Conservation (phyloP, 192 early-diverging fungal genomes). For the Gaertneriomyces semiglobifer region DNA sequence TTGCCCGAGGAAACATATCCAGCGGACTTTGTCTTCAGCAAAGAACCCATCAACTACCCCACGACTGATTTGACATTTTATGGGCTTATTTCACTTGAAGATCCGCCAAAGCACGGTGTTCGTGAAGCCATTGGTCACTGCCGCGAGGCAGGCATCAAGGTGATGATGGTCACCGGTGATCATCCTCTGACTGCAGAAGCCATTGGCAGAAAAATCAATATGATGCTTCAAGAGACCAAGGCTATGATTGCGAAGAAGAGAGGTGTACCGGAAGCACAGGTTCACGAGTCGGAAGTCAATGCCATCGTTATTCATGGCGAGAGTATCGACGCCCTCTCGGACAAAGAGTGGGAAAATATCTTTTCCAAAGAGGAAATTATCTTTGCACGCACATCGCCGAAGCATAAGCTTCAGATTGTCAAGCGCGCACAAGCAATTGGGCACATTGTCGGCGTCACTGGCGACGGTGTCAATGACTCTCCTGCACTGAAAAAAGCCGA, state of each 20-base stretch:
- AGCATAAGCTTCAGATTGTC: constrained; percentile 96
- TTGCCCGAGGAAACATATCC: constrained; percentile 69
- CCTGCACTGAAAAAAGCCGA: constrained; percentile 96
- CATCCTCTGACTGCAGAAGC: constrained; percentile 92
- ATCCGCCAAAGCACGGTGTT: constrained; percentile 98
- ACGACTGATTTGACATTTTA: constrained; percentile 37
- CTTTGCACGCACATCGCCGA: constrained; percentile 94
- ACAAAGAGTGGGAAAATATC: constrained; percentile 87
- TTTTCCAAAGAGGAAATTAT: constrained; percentile 94
- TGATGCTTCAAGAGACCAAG: constrained; percentile 87
- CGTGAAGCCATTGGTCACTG: constrained; percentile 94
- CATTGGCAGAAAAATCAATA: constrained; percentile 93
- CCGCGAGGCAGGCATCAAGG: constrained; percentile 87
- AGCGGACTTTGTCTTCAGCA: constrained; percentile 69
- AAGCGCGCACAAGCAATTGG: constrained; percentile 83
- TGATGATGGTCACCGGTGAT: constrained; percentile 99
- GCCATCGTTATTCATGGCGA: constrained; percentile 95
- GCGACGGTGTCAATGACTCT: constrained; percentile 96
- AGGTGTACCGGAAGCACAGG: constrained; percentile 51
- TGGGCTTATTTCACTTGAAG: constrained; percentile 79
- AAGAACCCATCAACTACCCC: constrained; percentile 72
- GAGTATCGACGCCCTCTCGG: constrained; percentile 72
- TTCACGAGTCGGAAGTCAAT: constrained; percentile 77
- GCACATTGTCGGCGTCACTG: constrained; percentile 97
- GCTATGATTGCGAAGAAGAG: constrained; percentile 69